Evolutionary conservation across 257 asterid genomes (phyloP).

Genomic region (Galeopsis tetrahit): DNA sequence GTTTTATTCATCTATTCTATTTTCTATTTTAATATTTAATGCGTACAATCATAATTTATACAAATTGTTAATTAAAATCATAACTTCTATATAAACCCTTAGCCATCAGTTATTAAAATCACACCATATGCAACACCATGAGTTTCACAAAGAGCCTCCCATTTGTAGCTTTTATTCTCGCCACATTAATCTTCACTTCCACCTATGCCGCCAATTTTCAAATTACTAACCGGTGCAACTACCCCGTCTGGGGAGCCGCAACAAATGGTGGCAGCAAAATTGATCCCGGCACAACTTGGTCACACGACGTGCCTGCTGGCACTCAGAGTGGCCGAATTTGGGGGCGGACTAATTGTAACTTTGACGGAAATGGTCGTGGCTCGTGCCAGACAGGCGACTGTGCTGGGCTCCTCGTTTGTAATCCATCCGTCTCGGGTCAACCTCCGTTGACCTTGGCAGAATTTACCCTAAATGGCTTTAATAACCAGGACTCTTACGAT

Average conservation of each 20-base stretch:
- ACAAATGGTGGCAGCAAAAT: slow-evolving; percentile 37
- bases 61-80: too few species aligned
- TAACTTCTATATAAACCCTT: neutral
- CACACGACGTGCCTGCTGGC: slow-evolving; percentile 38
- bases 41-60: too few species aligned
- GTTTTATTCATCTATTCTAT: too few species aligned
- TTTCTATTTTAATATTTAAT: too few species aligned
- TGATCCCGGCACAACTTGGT: slow-evolving; percentile 42
- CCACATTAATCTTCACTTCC: neutral
- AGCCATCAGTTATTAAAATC: neutral
- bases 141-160: neutral
- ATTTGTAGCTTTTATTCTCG: neutral
- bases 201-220: slow-evolving; percentile 29
- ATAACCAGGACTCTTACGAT: slow-evolving; percentile 41
- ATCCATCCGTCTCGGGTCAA: slow-evolving; percentile 30
- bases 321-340: slow-evolving; percentile 42
- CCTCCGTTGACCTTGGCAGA: slow-evolving; percentile 57
- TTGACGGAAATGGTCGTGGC: slow-evolving; percentile 31
- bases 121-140: neutral
- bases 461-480: slow-evolving; percentile 36
- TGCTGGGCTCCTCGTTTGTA: slow-evolving; percentile 37
- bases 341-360: slow-evolving; percentile 44
- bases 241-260: slow-evolving; percentile 46
- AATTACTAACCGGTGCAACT: slow-evolving; percentile 23
- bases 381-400: slow-evolving; percentile 43